Base-by-base conservation (phyloP, 2,329 filamentous ascomycete species). In the Arachnomyces sp. region DNA sequence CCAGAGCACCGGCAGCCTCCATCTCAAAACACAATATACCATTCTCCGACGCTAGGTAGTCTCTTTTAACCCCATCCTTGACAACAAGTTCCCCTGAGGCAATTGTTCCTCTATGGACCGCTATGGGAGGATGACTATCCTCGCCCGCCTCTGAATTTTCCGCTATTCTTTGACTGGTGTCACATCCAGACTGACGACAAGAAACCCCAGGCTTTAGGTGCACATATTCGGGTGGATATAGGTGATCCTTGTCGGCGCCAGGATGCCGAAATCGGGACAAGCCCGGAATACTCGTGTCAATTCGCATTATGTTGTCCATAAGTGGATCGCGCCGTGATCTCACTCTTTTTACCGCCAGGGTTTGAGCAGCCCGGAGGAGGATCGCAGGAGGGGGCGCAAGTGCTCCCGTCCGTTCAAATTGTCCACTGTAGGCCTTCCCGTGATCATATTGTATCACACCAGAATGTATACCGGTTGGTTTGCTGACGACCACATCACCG, bases 11-110 rank as follows among this genome's bases (percentile, higher is more conserved):
- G 7, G 50, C 54, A 9, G 53, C 50, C 39, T 61, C 56, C 56
- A 60, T 62, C 40, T 61, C 58, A 12, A 61, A 56, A 25, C 54
- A 56, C 3, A 54, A 34, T 1, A 53, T 41, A 30, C 36, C 40
- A 32, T 38, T 40, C 32, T 53, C 36, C 8, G 8, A 8, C 16
- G 36, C 37, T 6, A 47, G 16, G 21, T 15, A 34, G n/a, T 46
- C 47, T n/a, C 53, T 40, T 2, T 29, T 40, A 2, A 18, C 14
- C 3, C 40, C 45, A 34, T 52, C 42, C 31, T 51, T 55, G 7
- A 57, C 45, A 2, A 57, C 49, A 13, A 48, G 44, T 30, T 56
- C 52, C 11, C 45, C 54, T 9, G 55, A 56, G 1, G 47, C 53
- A 16, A 57, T 52, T 0, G 43, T 38, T 1, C 55, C 55, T 33